Base-by-base conservation (phyloP, 2,329 filamentous ascomycete species). In the Clonostachys solani region DNA sequence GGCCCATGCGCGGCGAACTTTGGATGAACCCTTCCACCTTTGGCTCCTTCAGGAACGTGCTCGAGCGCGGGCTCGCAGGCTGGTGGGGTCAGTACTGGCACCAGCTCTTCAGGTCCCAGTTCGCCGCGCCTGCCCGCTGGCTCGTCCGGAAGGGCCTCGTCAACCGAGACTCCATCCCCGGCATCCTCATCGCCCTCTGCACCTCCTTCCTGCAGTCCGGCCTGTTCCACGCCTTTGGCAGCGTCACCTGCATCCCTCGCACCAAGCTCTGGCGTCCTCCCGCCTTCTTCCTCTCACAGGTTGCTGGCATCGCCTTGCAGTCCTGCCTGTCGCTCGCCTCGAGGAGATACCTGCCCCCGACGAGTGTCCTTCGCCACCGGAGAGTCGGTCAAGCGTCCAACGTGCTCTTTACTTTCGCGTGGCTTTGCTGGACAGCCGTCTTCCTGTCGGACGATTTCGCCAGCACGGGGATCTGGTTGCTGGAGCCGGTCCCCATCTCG, bases 81-180 rank as follows among this genome's bases (percentile, higher is more conserved):
- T 87, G 86, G 67, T 97, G 92, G 92, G 84, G 87, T 41, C 75
- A 73, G 18, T 92, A 83, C 77, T 96, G 92, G 92, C 92, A 97
- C 64, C 92, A 96, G 66, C 84, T 86, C 4, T 95, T 96, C 68
- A 86, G 91, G 1, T 77, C 83, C 47, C 82, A 80, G 3, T 91
- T 92, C 59, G 67, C 79, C 37, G 77, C 82, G 5, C 84, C 86
- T 0, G 69, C 76, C 1, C 64, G 63, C 3, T 79, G 71, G 56
- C 56, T 86, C 47, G 61, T 65, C 9, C 54, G 62, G 50, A 46
- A 50, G 38, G 65, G 73, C 16, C 61, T 72, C 54, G 43, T 81
- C 49, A 55, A 52, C 51, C 53, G 60, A 54, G 55, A 65, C 45
- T 55, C 63, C 33, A 10, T 45, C 8, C 6, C 49, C 4, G 54